phyloP scores from a whole-genome alignment of 495 filamentous ascomycete genomes.

The Podospora didyma region DNA sequence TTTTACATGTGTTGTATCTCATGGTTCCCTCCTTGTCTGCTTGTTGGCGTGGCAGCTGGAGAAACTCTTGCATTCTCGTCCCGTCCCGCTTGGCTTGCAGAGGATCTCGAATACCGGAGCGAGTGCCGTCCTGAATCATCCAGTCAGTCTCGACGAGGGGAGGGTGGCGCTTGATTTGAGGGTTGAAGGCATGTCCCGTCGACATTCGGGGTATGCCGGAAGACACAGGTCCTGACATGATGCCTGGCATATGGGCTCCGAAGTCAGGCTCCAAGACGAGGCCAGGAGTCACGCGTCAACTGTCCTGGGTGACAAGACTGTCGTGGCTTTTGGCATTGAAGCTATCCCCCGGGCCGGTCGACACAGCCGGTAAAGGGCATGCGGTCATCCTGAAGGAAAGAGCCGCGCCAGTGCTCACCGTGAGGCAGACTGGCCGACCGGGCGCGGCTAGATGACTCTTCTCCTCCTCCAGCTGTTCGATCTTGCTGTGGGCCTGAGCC shows the following conservation, averaged over 20 bases:
- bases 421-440: too few species aligned
- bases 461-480: slow-evolving; percentile 80
- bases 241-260: slow-evolving; percentile 17
- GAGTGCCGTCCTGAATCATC: slow-evolving; percentile 61
- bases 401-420: too few species aligned
- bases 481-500: slow-evolving; percentile 70
- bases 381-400: too few species aligned
- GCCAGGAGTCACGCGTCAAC: slow-evolving; percentile 20
- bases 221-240: slow-evolving; percentile 9
- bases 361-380: too few species aligned
- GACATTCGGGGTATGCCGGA: slow-evolving; percentile 20
- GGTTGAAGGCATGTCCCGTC: slow-evolving; percentile 43
- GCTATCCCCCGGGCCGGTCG: too few species aligned
- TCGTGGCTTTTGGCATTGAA: too few species aligned
- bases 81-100: slow-evolving; percentile 57
- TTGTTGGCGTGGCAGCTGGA: too few species aligned
- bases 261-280: too few species aligned
- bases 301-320: slow-evolving; percentile 49
- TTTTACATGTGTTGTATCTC: too few species aligned
- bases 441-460: too few species aligned
- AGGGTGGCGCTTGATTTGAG: slow-evolving; percentile 46
- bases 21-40: too few species aligned
- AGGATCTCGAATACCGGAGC: slow-evolving; percentile 60
- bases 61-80: too few species aligned
- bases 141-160: slow-evolving; percentile 60